phyloP scores from a whole-genome alignment of 2,329 filamentous ascomycete genomes.

The Dactylellina leptospora region DNA sequence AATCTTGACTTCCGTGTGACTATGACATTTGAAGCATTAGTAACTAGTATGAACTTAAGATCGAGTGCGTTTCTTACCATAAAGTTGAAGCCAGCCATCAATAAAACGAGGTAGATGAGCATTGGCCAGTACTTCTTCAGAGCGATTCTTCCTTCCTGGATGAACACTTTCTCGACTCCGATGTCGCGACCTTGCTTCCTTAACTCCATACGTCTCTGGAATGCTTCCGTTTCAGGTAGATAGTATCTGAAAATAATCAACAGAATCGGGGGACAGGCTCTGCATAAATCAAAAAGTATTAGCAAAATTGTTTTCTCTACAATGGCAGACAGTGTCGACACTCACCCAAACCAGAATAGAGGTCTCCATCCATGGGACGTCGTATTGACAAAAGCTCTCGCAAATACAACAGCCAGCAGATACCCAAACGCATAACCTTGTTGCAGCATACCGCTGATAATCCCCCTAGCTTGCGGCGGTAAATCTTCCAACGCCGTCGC shows the following conservation, averaged over 20 bases:
- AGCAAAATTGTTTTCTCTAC: conserved; percentile 2
- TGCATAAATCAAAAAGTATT: conserved; percentile 4
- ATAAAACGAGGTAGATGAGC: conserved; percentile 79
- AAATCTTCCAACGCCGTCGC: conserved; percentile 75
- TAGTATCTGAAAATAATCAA: conserved; percentile 81
- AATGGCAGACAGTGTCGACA: neutral
- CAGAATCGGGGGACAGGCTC: conserved; percentile 76
- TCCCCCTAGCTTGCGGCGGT: conserved; percentile 71
- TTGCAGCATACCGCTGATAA: conserved; percentile 83
- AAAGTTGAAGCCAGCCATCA: conserved; percentile 93
- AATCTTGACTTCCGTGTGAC: conserved; percentile 76
- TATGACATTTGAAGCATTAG: conserved; percentile 11
- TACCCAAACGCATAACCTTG: conserved; percentile 84
- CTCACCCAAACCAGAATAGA: conserved; percentile 81
- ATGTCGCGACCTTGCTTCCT: conserved; percentile 67
- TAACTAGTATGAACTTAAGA: conserved; percentile 53
- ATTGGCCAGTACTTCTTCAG: conserved; percentile 81
- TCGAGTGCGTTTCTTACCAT: conserved; percentile 65
- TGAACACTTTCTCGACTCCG: conserved; percentile 69
- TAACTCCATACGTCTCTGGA: conserved; percentile 69
- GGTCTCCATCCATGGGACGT: conserved; percentile 83
- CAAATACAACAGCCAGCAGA: conserved; percentile 76
- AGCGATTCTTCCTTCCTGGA: conserved; percentile 80
- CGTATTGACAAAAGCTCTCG: conserved; percentile 75
- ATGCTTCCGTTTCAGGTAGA: conserved; percentile 81